Evolutionary conservation across 768 basidiomycete genomes (phyloP), one percentile per base, ranked within the genome.

Genomic region (Asterophora parasitica): DNA sequence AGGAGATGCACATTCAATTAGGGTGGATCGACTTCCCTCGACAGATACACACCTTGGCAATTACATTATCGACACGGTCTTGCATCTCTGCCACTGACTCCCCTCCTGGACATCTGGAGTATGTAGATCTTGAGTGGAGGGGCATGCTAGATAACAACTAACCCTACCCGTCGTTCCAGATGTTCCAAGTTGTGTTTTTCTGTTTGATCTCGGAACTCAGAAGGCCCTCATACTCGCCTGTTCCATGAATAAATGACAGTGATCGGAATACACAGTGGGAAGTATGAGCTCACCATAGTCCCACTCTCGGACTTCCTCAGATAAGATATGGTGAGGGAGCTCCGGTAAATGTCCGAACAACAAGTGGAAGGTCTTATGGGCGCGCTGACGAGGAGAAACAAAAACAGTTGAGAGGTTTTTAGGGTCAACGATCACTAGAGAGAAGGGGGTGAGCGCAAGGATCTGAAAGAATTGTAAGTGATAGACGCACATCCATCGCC

Each of bases 371-470:
- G 94, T 98, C 58, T 69, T 79, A 56, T 85, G 86, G 2, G 94
- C 92, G 39, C 94, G 82, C 49, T 76, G 72, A 38, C 94, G 82
- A n/a, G 94, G 94, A 28, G 93, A 96, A 42, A 97, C 77, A 48
- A 88, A 74, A 28, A 85, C 81, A 26, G 81, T 78, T 51, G 81
- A 79, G 16, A 97, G 67, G 61, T 90, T 87, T 49, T 69, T 73
- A 0, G 92, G 88, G 61, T 96, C 87, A 50, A 98, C 78, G 37
- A 83, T 66, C 54, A 76, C 90, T 92, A 55, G 23, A 3, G 27
- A 35, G 13, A 20, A 44, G 16, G 19, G 12, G 7, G 46, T 49
- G n/a, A 31, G 11, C 30, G 12, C 37, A 38, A 36, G 49, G 9
- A 40, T 39, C 42, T 8, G 19, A 39, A 13, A 23, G 7, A 20